phyloP scores from a whole-genome alignment of 2,329 filamentous ascomycete species.

The Cadophora luteo-olivacea region DNA sequence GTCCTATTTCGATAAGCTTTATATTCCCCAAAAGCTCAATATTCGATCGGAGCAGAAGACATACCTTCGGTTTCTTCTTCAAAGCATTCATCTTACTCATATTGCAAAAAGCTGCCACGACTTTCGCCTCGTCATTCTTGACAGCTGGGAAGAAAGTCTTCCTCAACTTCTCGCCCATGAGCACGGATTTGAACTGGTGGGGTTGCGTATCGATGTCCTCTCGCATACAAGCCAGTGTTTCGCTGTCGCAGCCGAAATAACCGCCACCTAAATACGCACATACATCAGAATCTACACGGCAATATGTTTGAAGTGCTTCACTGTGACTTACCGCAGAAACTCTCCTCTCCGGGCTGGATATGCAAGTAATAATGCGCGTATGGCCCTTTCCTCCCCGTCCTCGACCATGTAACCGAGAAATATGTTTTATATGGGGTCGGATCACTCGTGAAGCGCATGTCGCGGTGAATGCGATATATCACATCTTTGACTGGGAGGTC shows the following conservation, averaged over 20 bases:
- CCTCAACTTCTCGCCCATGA: constrained; percentile 67
- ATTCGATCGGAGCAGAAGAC: constrained; percentile 20
- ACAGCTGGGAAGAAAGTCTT: constrained; percentile 67
- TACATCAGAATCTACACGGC: not conserved
- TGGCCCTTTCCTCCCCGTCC: constrained; percentile 84
- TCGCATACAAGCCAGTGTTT: constrained; percentile 70
- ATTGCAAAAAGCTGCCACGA: constrained; percentile 71
- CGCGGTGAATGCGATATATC: constrained; percentile 86
- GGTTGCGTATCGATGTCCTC: constrained; percentile 78
- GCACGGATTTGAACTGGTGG: constrained; percentile 69
- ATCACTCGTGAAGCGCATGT: constrained; percentile 84
- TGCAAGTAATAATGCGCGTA: constrained; percentile 92
- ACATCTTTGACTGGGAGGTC: constrained; percentile 87
- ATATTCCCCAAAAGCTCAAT: not conserved
- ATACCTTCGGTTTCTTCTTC: constrained; percentile 82
- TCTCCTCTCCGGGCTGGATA: constrained; percentile 70
- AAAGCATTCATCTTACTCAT: constrained; percentile 77
- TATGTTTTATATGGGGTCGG: constrained; percentile 86
- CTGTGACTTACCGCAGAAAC: constrained; percentile 65
- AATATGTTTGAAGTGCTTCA: not conserved
- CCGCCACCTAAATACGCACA: constrained; percentile 58
- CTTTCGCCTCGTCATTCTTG: constrained; percentile 55
- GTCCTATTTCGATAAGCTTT: constrained; percentile 58
- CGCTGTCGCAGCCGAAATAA: constrained; percentile 78
- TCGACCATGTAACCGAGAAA: constrained; percentile 84